Evolutionary conservation across 2,329 filamentous ascomycete genomes (phyloP).

Genomic region (Colletotrichum magnum): DNA sequence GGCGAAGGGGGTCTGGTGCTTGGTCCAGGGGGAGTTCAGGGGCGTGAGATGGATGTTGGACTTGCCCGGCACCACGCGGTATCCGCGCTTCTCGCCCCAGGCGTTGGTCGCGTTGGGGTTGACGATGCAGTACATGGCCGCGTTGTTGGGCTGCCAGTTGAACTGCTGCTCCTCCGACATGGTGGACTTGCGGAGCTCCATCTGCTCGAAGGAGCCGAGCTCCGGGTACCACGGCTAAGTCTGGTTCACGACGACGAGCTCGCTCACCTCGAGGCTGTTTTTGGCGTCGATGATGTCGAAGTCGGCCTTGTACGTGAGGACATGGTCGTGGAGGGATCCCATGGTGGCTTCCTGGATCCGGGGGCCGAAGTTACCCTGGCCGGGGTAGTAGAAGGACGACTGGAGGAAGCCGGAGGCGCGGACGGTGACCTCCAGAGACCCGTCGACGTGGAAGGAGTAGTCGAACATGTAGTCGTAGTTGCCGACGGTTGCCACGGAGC

Average conservation of each 20-base stretch:
- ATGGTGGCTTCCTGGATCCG: conserved; percentile 51
- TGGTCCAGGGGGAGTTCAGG: conserved; percentile 57
- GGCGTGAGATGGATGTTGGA: conserved; percentile 77
- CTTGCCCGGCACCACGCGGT: conserved; percentile 99
- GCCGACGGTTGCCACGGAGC: conserved; percentile 50
- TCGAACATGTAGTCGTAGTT: conserved; percentile 60
- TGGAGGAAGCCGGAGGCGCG: conserved; percentile 56
- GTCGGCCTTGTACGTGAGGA: conserved; percentile 57
- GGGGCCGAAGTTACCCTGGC: conserved; percentile 52
- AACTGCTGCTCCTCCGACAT: conserved; percentile 47
- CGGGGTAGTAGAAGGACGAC: conserved; percentile 51
- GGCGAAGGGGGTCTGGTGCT: conserved; percentile 58
- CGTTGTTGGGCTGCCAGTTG: conserved; percentile 59
- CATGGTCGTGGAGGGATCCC: conserved; percentile 56
- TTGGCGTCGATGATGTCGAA: conserved; percentile 54
- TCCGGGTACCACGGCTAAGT: conserved; percentile 55
- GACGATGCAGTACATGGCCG: conserved; percentile 59
- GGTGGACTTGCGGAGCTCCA: conserved; percentile 45
- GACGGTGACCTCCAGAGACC: conserved; percentile 55
- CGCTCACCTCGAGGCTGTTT: conserved; percentile 53
- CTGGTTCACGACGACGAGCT: conserved; percentile 49
- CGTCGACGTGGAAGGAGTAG: conserved; percentile 53
- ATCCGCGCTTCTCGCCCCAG: conserved; percentile 81
- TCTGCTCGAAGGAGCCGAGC: conserved; percentile 52
- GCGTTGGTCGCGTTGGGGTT: conserved; percentile 61